These are phyloP conservation scores for Alternaria incomplexa DNA, from an alignment of 2,329 filamentous ascomycete species.

Conservation along the genomic window DNA sequence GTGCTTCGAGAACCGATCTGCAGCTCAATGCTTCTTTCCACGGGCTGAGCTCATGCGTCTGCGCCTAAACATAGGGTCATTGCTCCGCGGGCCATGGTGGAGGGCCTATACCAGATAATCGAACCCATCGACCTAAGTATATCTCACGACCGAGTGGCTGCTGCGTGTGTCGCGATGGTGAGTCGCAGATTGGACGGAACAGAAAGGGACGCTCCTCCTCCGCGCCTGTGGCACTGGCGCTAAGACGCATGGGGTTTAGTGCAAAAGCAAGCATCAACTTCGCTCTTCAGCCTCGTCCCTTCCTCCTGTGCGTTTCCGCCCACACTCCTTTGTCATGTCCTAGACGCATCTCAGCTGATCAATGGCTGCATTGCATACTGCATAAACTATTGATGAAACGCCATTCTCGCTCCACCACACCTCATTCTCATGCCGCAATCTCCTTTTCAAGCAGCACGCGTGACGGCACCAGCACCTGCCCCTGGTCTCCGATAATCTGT, in stretches of 20 bases:
- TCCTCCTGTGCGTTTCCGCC: not conserved
- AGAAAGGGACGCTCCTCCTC: not conserved
- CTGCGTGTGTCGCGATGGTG: not conserved
- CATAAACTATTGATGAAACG: not conserved
- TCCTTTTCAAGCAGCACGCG: constrained; percentile 25
- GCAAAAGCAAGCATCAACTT: constrained; percentile 4
- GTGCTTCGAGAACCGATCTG: not conserved
- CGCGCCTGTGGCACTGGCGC: not conserved
- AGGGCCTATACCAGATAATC: not conserved
- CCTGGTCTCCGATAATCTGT: constrained; percentile 34
- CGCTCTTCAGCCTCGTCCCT: constrained; percentile 8
- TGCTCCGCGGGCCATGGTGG: not conserved
- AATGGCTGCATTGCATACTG: not conserved
- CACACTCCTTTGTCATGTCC: not conserved
- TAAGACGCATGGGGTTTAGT: not conserved
- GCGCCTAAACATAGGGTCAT: not conserved
- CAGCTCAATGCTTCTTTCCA: not conserved
- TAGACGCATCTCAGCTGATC: not conserved
- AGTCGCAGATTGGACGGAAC: not conserved
- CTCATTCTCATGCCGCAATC: constrained; percentile 4
- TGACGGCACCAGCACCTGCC: constrained; percentile 18
- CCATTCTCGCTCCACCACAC: not conserved
- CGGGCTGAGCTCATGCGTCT: not conserved
- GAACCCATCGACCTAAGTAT: not conserved
- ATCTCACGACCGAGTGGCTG: not conserved